Conservation (phyloP, 257 asterid genomes). For the Jasminum sambac region DNA sequence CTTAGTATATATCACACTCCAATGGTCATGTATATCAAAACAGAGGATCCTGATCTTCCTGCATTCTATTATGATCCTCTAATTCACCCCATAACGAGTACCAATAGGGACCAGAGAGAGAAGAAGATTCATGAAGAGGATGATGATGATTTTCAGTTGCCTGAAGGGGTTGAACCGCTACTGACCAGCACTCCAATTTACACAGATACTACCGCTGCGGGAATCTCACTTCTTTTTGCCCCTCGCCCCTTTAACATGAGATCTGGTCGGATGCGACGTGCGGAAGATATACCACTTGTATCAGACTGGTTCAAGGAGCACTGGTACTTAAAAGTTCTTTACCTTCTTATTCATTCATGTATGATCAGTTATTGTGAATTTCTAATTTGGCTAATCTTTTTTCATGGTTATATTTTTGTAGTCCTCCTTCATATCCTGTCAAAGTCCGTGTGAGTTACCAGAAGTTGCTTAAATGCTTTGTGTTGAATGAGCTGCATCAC, state of each 20-base stretch:
- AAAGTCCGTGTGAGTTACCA: conserved; percentile 99
- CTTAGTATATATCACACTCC: conserved; percentile 93
- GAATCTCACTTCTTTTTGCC: conserved; percentile 91
- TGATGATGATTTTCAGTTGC: conserved; percentile 81
- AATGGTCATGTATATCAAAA: conserved; percentile 94
- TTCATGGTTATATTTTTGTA: conserved; percentile 30
- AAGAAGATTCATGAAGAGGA: conserved; percentile 74
- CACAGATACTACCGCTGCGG: conserved; percentile 98
- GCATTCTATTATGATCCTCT: conserved; percentile 96
- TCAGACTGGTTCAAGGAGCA: conserved; percentile 99
- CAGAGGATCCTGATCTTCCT: conserved; percentile 99
- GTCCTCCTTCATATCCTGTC: conserved; percentile 97
- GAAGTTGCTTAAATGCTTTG: conserved; percentile 91
- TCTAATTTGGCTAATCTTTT: conserved; percentile 12
- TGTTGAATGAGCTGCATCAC: conserved; percentile 95
- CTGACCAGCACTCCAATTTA: conserved; percentile 65
- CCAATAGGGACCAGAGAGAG: conserved; percentile 74
- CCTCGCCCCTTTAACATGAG: conserved; percentile 99
- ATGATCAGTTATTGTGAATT: not conserved
- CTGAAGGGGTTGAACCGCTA: conserved; percentile 85
- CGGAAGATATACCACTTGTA: conserved; percentile 98
- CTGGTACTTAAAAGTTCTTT: conserved; percentile 54
- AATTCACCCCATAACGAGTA: conserved; percentile 85
- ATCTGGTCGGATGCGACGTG: conserved; percentile 97
- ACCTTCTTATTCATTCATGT: not conserved